Percentiles rank a stretch among this genome's conserved stretches.
These are phyloP conservation scores for Avena insularis DNA, from an alignment of 176 grass and related monocot species.

Conservation along the genomic window DNA sequence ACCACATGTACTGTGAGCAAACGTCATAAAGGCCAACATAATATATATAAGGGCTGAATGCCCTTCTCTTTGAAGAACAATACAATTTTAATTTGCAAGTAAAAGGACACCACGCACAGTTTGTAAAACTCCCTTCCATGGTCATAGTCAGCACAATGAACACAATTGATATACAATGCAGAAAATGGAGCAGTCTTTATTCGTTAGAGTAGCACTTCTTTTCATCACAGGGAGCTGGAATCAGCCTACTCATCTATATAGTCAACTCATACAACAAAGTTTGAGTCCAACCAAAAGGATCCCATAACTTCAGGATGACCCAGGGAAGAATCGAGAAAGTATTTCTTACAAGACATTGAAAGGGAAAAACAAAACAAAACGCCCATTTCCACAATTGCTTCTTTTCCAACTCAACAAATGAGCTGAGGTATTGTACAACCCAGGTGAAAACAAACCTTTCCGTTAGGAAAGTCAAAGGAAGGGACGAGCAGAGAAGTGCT, in stretches of 20 bases:
- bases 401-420: constrained; percentile 47
- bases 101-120: constrained; percentile 20
- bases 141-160: constrained; percentile 15
- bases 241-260: constrained; percentile 43
- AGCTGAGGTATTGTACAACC: constrained; percentile 52
- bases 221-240: constrained; percentile 39
- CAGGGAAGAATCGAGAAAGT: constrained; percentile 47
- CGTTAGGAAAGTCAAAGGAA: constrained; percentile 38
- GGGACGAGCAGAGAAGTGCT: constrained; percentile 39
- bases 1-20: neutral
- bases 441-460: constrained; percentile 41
- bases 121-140: constrained; percentile 26
- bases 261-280: constrained; percentile 47
- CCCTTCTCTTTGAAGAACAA: neutral
- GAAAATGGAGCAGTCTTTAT: constrained; percentile 47
- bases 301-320: constrained; percentile 39
- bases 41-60: neutral
- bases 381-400: constrained; percentile 50
- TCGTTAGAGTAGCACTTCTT: constrained; percentile 54
- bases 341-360: constrained; percentile 47
- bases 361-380: constrained; percentile 17
- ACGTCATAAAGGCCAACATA: neutral
- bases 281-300: constrained; percentile 43
- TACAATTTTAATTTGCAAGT: neutral
- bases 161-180: constrained; percentile 2